Conservation (phyloP, 345 rosid species). For the Dovyalis caffra region DNA sequence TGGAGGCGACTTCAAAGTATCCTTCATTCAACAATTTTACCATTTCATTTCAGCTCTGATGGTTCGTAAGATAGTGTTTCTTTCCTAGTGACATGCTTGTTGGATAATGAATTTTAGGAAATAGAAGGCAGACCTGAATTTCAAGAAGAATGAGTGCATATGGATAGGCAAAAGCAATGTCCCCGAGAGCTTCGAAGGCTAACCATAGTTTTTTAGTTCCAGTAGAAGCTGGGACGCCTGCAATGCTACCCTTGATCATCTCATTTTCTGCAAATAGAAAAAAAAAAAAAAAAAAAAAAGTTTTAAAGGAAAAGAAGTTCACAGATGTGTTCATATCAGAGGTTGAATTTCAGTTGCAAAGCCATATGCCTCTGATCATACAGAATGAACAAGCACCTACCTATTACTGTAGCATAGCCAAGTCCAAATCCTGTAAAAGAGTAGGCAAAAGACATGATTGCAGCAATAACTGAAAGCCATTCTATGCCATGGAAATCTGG, state of each 20-base stretch:
- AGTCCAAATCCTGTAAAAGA: slow-evolving; percentile 34
- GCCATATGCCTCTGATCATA: background rate
- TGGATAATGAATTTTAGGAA: background rate
- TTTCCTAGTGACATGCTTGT: background rate
- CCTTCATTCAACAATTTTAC: slow-evolving; percentile 27
- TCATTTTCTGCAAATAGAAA: slow-evolving; percentile 30
- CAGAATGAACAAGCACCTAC: slow-evolving; percentile 4
- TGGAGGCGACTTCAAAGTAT: slow-evolving; percentile 33
- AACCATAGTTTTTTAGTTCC: slow-evolving; percentile 17
- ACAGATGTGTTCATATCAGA: too few relatives aligned
- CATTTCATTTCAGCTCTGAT: background rate
- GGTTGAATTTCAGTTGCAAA: too few relatives aligned
- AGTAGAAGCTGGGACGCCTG: slow-evolving; percentile 26
- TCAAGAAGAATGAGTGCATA: slow-evolving; percentile 30
- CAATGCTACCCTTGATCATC: slow-evolving; percentile 30
- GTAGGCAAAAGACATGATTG: slow-evolving; percentile 39
- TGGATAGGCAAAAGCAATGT: slow-evolving; percentile 36
- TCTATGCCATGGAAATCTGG: slow-evolving; percentile 34
- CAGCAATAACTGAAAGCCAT: slow-evolving; percentile 39
- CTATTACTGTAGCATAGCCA: slow-evolving; percentile 29
- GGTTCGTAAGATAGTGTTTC: too few relatives aligned
- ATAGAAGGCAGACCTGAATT: slow-evolving; percentile 33
- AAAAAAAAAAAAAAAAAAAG: background rate
- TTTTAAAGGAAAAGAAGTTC: background rate
- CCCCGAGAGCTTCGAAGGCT: slow-evolving; percentile 31